Base-by-base conservation (phyloP, 805 yeast species). In the Yamadazyma takamatsuzukensis region DNA sequence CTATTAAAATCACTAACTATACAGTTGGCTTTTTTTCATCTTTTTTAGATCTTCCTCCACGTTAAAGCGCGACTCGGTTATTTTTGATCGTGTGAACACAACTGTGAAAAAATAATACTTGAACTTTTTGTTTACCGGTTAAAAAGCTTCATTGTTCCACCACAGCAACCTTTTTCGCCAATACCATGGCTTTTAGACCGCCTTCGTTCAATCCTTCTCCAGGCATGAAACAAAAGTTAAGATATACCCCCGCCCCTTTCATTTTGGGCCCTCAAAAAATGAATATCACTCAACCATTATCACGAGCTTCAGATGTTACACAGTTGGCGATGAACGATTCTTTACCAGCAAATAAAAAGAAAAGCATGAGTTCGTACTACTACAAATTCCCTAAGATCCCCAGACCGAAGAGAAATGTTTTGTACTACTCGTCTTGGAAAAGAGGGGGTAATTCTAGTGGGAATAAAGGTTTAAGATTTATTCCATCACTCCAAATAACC, bases 371-470 rank as follows among this genome's bases (percentile, higher is more conserved):
- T 12, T 44, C 58, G 32, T 48, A 44, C 21, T 59, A 53, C 37
- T 68, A 71, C 39, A 61, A 56, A 10, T 72, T 76, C 45, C 79
- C 81, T 1, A 62, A 61, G 42, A 71, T 76, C 31, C 79, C 81
- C 3, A 59, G 79, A 36, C 79, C 82, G 5, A 76, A 72, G 51
- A 54, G 79, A 41, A 71, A 68, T 32, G 70, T 68, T 1, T 60
- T 73, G 28, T 74, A 74, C 50, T 74, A 74, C 53, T 66, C 70
- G 29, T 55, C 67, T 14, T 68, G 73, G 56, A 51, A 64, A 38
- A 48, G 49, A 46, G 46, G 59, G 44, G 16, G 51, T 37, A 47
- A 47, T 37, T 39, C 53, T 18, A 29, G 45, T 12, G 21, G 15
- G 15, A 15, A 15, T n/a, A 36, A 32, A 19, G 33, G 39, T 4